Base-by-base conservation (phyloP, 169 alveolate genomes). In the Besnoitia besnoiti region DNA sequence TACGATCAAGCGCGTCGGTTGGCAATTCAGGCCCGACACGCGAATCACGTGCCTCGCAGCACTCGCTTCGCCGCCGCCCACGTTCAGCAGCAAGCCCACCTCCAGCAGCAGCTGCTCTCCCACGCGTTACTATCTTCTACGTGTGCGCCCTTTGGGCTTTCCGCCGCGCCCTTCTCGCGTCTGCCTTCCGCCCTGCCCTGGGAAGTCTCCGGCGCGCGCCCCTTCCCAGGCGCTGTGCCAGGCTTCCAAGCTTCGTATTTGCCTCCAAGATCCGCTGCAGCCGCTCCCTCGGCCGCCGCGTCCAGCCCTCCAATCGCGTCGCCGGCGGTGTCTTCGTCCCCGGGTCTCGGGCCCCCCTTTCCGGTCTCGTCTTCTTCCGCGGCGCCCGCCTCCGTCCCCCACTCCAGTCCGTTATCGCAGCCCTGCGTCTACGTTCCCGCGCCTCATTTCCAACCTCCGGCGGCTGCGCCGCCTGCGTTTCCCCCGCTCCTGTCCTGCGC, bases 1-100 rank as follows among this genome's bases (percentile, higher is more conserved):
- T 91, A 82, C 55, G 94, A 91, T 5, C 91, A 90, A 8, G 94
- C 94, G 27, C 73, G 94, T 19, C 35, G 87, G 67, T 91, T 91
- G 44, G 94, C 94, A 10, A 91, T 91, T 46, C 94, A 91, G 42
- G 88, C 94, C 37, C 91, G 94, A 46, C 94, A 82, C 80, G 51
- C 91, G 39, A 91, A 91, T 49, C 94, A 91, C 59, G 89, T 91
- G 39, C 94, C 94, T 35, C 77, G 94, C 27, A 77, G 87, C 55
- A 77, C 59, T 44, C 87, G 87, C 40, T 77, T 77, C 40, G 87
- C 87, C n/a, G 87, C 59, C 40, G 87, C 87, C 37, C 87, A 77
- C 14, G 87, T 55, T 4, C 87, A 77, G 87, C 87, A 77, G 59
- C 87, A 77, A 35, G 87, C 55, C 1, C 87, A 77, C 3, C 87